Percentiles rank a stretch among this genome's conserved stretches.
Evolutionary conservation across 208 protist genomes (phyloP).

Genomic region (Leishmania martiniquensis): DNA sequence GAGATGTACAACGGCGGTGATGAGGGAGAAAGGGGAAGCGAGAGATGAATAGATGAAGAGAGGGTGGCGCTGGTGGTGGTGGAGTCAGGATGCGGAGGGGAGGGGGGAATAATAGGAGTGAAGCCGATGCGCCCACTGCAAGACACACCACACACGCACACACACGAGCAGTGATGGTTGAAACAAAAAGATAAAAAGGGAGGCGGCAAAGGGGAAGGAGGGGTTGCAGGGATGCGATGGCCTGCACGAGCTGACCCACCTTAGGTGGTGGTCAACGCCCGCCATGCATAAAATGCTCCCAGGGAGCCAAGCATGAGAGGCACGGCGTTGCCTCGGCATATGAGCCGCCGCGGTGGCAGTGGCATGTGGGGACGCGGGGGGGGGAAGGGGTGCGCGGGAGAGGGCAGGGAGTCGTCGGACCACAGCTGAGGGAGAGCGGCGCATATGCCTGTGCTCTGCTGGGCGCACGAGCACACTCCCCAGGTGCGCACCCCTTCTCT

Average conservation of each 20-base stretch:
- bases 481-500: neutral
- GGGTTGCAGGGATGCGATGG: neutral
- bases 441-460: neutral
- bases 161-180: neutral
- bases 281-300: neutral
- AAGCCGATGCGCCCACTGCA: neutral
- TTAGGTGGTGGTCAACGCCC: neutral
- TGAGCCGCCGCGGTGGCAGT: neutral
- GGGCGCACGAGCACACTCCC: neutral
- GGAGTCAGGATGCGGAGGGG: too few relatives aligned
- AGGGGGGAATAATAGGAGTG: too few relatives aligned
- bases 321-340: neutral
- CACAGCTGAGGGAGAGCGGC: neutral
- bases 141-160: neutral
- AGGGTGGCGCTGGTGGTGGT: neutral
- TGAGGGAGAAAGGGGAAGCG: neutral
- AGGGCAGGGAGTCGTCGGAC: neutral
- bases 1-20: neutral
- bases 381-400: neutral
- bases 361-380: neutral
- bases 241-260: neutral
- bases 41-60: neutral
- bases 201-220: neutral
- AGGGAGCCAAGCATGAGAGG: neutral
- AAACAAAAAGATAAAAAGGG: neutral